Evolutionary conservation across 169 alveolate species (phyloP), one percentile per base, ranked within the genome.

Genomic region (Eimeria falciformis): DNA sequence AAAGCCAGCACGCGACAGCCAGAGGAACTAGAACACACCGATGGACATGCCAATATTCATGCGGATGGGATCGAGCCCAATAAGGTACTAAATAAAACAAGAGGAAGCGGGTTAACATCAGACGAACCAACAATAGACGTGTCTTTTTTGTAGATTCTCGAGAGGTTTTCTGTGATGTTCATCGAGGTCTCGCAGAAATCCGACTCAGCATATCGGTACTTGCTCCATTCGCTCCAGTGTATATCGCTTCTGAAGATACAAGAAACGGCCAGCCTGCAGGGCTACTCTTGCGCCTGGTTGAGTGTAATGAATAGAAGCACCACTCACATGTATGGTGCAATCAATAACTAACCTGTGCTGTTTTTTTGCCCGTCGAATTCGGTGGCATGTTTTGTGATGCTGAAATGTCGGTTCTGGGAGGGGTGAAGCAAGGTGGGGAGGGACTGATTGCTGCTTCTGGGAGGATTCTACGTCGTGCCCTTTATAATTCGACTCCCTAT

Each of bases 311-410:
- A 18, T 53, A 14, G 65, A 53, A 12, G 18, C 18, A 53, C 18
- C 23, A 12, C 18, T 53, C 12, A 12, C 12, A 14, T 14, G 18
- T 18, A 53, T 53, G 65, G 23, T 65, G n/a, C n/a, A n/a, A n/a
- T n/a, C n/a, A n/a, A n/a, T n/a, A 66, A 66, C 56, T 33, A 50
- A 69, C 92, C 93, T 47, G 81, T 88, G 93, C 25, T 88, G 81
- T 43, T 88, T 88, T 79, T 88, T 88, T 21, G 93, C 93, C 45
- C 88, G 25, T 45, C 88, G 87, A 1, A 88, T 78, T 14, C 66
- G 27, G 46, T 73, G 82, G 56, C 78, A 62, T 40, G 93, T 88
- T 25, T 88, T 88, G 25, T 37, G 68, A 53, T 88, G 93, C 27
- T 55, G 88, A 53, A 53, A 88, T n/a, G 25, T 11, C 53, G 83